These are phyloP conservation scores for Colletotrichum chlorophyti DNA, from an alignment of 2,329 filamentous ascomycete genomes.

Conservation along the genomic window DNA sequence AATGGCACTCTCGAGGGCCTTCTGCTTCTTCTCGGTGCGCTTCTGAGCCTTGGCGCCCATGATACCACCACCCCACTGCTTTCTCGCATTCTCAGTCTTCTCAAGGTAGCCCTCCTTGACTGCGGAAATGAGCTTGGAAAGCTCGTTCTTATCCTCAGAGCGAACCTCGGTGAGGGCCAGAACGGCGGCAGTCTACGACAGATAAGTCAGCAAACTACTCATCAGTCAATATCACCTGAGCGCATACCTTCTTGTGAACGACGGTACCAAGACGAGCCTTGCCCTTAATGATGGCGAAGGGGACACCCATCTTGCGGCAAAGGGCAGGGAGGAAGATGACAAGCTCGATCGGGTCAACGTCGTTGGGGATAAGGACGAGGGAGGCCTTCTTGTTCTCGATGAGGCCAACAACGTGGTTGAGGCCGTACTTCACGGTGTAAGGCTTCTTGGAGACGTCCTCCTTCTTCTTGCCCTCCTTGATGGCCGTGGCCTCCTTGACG, in stretches of 20 bases:
- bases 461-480: conserved; percentile 99
- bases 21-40: conserved; percentile 83
- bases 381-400: conserved; percentile 99
- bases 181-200: conserved; percentile 89
- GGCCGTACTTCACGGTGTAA: conserved; percentile 98
- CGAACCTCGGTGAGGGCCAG: conserved; percentile 96
- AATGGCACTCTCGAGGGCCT: conserved; percentile 92
- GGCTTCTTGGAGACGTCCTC: conserved; percentile 99
- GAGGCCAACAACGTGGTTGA: conserved; percentile 98
- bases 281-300: conserved; percentile 99
- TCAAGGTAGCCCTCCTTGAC: conserved; percentile 98
- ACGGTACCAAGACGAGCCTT: conserved; percentile 99
- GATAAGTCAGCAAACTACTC: conserved; percentile 36
- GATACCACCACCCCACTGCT: conserved; percentile 99
- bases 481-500: conserved; percentile 95
- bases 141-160: conserved; percentile 97
- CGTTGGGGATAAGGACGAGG: conserved; percentile 97
- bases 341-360: conserved; percentile 99
- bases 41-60: conserved; percentile 94
- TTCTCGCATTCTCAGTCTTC: conserved; percentile 90
- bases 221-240: no score
- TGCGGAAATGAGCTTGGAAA: conserved; percentile 93
- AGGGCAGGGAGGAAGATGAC: conserved; percentile 99
- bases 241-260: conserved; percentile 96
- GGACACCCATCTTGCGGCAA: conserved; percentile 99